Conservation (phyloP, 306 rosid genomes). For the Rosa chinensis region DNA sequence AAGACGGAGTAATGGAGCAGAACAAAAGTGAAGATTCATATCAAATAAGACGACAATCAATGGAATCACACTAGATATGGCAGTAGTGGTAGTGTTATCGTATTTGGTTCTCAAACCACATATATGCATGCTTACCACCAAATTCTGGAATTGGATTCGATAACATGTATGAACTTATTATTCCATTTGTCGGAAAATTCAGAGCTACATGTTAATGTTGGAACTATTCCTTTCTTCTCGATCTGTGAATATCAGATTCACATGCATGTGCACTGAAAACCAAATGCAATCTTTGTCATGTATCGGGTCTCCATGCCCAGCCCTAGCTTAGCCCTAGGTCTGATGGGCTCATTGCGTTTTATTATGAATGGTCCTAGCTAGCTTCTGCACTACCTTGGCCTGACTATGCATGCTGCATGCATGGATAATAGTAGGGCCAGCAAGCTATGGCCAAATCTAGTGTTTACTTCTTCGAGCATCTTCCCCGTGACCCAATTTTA, state of each 20-base stretch:
- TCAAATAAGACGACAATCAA: neutral
- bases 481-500: neutral
- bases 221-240: neutral
- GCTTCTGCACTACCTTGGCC: neutral
- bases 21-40: neutral
- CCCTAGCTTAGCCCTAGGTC: constrained; percentile 1
- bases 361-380: neutral
- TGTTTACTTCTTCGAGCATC: neutral
- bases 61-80: neutral
- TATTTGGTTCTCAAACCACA: constrained; percentile 15
- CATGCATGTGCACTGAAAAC: neutral
- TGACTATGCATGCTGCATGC: neutral
- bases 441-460: neutral
- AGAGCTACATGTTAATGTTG: constrained; percentile 2
- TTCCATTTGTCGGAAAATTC: constrained; percentile 45
- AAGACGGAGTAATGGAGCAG: neutral
- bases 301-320: neutral
- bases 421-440: neutral
- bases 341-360: constrained; percentile 4
- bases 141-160: constrained; percentile 32
- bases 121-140: neutral
- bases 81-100: neutral
- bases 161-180: constrained; percentile 28
- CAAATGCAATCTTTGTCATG: constrained; percentile 23
- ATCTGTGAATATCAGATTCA: neutral